phyloP scores from a whole-genome alignment of 1,139 yeast species.

The Pneumocystis canis region DNA sequence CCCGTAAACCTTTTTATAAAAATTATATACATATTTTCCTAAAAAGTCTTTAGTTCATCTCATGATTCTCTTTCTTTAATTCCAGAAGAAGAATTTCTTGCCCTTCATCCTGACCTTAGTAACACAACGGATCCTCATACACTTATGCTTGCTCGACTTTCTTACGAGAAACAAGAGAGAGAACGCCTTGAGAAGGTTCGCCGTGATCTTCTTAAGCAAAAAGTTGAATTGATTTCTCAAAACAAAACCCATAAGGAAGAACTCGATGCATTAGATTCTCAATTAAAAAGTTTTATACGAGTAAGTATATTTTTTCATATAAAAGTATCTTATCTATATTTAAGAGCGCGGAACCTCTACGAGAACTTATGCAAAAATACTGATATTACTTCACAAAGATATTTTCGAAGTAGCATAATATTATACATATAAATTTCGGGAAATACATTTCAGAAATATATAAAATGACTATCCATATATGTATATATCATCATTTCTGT shows the following conservation, averaged over 20 bases:
- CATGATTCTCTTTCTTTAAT: conserved; percentile 23
- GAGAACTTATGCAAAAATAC: background rate
- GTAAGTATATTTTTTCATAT: conserved; percentile 4
- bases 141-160: conserved; percentile 22
- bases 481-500: no score
- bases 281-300: conserved; percentile 19
- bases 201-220: conserved; percentile 18
- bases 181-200: conserved; percentile 19
- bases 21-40: background rate
- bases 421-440: background rate
- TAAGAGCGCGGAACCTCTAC: background rate
- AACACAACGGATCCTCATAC: conserved; percentile 17
- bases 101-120: conserved; percentile 20
- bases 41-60: conserved; percentile 15
- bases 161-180: conserved; percentile 21
- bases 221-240: conserved; percentile 18
- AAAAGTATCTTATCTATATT: background rate
- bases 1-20: conserved; percentile 6
- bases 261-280: conserved; percentile 17
- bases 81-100: conserved; percentile 21
- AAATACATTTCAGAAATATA: background rate
- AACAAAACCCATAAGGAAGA: conserved; percentile 20
- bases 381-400: background rate
- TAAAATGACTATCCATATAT: no score
- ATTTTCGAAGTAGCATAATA: background rate